Conservation (phyloP, 345 rosid species). For the Luvunga scandens region DNA sequence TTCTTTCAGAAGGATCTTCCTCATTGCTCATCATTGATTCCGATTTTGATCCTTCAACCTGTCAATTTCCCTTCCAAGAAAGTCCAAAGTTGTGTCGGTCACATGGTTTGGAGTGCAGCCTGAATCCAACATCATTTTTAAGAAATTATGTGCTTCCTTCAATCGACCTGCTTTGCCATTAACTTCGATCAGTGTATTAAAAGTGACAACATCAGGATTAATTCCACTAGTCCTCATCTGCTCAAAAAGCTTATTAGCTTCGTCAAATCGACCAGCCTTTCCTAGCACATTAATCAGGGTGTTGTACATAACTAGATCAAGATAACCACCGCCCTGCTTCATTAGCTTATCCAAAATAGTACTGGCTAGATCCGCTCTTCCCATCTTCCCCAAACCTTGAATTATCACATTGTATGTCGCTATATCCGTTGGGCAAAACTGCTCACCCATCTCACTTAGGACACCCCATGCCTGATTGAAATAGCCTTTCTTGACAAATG, state of each 20-base stretch:
- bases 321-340: conserved; percentile 82
- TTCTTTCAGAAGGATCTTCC: conserved; percentile 19
- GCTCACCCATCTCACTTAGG: conserved; percentile 67
- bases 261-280: conserved; percentile 70
- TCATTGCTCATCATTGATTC: conserved; percentile 52
- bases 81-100: conserved; percentile 79
- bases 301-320: conserved; percentile 91
- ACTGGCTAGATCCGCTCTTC: conserved; percentile 82
- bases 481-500: conserved; percentile 83
- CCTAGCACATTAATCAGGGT: conserved; percentile 80
- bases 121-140: conserved; percentile 72
- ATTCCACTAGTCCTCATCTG: conserved; percentile 78
- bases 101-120: conserved; percentile 78
- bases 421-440: conserved; percentile 60
- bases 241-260: conserved; percentile 64
- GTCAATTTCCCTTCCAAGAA: conserved; percentile 78
- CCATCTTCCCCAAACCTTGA: conserved; percentile 85
- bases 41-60: conserved; percentile 51
- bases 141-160: conserved; percentile 73
- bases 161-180: conserved; percentile 73
- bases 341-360: conserved; percentile 63
- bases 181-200: conserved; percentile 80
- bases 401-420: conserved; percentile 84
- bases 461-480: conserved; percentile 64
- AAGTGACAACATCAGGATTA: conserved; percentile 77